Evolutionary conservation across 768 basidiomycete species (phyloP).

Genomic region (Coprinopsis sp.): DNA sequence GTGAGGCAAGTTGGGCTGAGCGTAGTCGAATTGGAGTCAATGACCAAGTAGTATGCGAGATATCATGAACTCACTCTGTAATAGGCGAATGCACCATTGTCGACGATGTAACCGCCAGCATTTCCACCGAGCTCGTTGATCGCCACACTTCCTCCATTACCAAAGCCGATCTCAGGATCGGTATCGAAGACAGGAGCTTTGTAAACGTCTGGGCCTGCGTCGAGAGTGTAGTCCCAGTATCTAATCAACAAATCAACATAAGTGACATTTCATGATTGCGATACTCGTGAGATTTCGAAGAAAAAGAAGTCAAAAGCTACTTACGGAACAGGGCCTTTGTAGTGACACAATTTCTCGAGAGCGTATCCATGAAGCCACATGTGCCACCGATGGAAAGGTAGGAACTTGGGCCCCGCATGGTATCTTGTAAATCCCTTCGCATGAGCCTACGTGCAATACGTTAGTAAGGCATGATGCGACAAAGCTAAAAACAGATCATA

Average conservation of each 20-base stretch:
- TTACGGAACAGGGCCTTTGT: constrained; percentile 9
- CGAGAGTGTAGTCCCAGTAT: constrained; percentile 11
- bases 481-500: not conserved
- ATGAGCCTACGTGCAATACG: constrained; percentile 6
- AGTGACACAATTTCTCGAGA: constrained; percentile 7
- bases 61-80: constrained; percentile 5
- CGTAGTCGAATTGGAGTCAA: not conserved
- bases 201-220: constrained; percentile 5
- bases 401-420: constrained; percentile 8
- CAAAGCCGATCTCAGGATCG: constrained; percentile 9
- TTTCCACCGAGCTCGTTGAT: constrained; percentile 9
- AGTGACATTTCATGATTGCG: not conserved
- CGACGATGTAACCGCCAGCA: constrained; percentile 10
- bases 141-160: constrained; percentile 5
- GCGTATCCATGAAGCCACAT: constrained; percentile 7
- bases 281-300: not conserved
- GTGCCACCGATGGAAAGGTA: constrained; percentile 8
- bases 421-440: constrained; percentile 3
- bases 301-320: not conserved
- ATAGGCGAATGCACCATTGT: constrained; percentile 8
- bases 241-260: not conserved
- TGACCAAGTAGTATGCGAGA: not conserved
- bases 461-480: not conserved
- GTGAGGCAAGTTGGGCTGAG: constrained; percentile 6
- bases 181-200: constrained; percentile 5